Evolutionary conservation across 441 rosid genomes (phyloP).

Genomic region (Geranium incanum): DNA sequence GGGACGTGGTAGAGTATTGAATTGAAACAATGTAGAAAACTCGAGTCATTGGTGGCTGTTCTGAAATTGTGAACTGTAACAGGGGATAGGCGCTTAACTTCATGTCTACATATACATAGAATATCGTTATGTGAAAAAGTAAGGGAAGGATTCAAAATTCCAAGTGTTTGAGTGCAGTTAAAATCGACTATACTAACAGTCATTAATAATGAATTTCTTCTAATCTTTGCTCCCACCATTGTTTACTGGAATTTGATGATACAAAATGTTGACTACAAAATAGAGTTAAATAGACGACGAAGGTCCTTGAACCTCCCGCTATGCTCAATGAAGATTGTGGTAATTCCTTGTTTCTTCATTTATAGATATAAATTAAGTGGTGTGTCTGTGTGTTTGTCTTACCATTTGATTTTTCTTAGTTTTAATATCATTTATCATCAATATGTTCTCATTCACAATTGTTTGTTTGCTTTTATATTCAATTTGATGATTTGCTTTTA

Average conservation of each 20-base stretch:
- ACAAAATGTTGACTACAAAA: not conserved
- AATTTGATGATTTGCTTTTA: constrained; percentile 11
- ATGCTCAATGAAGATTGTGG: not conserved
- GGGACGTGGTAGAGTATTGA: not conserved
- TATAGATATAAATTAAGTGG: not conserved
- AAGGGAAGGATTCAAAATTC: too few relatives aligned
- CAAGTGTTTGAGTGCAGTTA: too few relatives aligned
- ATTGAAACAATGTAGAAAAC: not conserved
- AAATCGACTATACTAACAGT: too few relatives aligned
- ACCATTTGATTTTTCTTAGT: not conserved
- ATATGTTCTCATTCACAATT: not conserved
- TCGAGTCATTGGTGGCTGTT: not conserved
- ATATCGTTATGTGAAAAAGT: too few relatives aligned
- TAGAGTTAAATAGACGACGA: constrained; percentile 1
- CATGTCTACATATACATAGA: too few relatives aligned
- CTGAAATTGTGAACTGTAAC: not conserved
- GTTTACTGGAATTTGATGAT: not conserved
- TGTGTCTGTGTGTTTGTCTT: not conserved
- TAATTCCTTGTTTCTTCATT: not conserved
- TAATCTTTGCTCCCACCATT: not conserved
- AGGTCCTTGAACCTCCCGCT: not conserved
- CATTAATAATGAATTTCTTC: not conserved
- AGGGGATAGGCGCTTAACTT: not conserved
- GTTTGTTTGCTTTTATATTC: constrained; percentile 1
- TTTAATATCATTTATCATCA: not conserved